Conservation (phyloP, 2,329 filamentous ascomycete species). For the Pseudocercospora crystallina region DNA sequence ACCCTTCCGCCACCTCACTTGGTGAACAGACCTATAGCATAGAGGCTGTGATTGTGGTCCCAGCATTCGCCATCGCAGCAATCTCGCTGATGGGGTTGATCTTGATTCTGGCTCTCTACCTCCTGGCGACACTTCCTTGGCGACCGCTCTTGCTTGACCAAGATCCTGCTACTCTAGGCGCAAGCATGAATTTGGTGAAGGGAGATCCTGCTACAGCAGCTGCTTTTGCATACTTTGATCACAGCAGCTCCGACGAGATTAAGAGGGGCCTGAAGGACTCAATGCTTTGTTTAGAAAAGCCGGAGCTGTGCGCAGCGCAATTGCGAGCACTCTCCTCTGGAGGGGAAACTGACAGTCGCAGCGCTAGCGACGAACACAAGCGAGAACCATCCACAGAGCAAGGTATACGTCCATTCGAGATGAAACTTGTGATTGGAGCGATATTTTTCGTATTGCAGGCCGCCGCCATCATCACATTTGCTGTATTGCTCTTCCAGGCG, state of each 20-base stretch:
- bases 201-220: slow-evolving; percentile 21
- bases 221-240: slow-evolving; percentile 1
- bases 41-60: slow-evolving; percentile 39
- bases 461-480: slow-evolving; percentile 9
- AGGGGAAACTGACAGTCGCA: no score
- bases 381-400: no score
- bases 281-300: no score
- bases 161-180: slow-evolving; percentile 39
- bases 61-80: slow-evolving; percentile 40
- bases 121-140: slow-evolving; percentile 23
- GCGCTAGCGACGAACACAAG: no score
- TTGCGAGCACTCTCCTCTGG: no score
- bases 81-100: slow-evolving; percentile 36
- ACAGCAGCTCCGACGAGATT: not conserved
- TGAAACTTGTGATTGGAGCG: slow-evolving; percentile 13
- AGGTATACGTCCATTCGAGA: slow-evolving; percentile 16
- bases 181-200: slow-evolving; percentile 37
- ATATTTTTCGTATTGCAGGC: slow-evolving; percentile 18
- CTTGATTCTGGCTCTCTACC: slow-evolving; percentile 22
- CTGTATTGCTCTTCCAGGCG: slow-evolving; percentile 9
- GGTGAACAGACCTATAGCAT: slow-evolving; percentile 24
- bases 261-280: no score
- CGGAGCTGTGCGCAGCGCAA: no score
- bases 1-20: slow-evolving; percentile 13
- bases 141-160: slow-evolving; percentile 1